These are phyloP conservation scores for Pseudozyma hubeiensis DNA, from an alignment of 1,284 basidiomycete species.

Conservation along the genomic window DNA sequence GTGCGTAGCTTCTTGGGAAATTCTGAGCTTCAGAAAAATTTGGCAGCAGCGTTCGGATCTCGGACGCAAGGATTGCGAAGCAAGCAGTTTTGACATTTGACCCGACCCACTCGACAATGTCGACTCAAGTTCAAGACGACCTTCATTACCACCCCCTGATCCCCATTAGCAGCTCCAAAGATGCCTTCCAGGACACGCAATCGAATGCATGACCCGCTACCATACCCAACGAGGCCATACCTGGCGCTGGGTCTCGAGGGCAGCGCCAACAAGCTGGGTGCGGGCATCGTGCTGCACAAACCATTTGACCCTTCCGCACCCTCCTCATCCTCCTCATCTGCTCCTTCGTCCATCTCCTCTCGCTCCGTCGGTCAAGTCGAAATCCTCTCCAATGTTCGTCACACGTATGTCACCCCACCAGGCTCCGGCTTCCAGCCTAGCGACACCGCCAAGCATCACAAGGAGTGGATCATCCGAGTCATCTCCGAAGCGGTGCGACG, in stretches of 20 bases:
- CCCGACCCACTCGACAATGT: too few relatives aligned
- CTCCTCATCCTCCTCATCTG: slow-evolving; percentile 27
- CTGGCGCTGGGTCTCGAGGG: slow-evolving; percentile 66
- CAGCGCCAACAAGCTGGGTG: slow-evolving; percentile 94
- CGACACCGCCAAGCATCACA: slow-evolving; percentile 95
- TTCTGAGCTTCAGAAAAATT: slow-evolving; percentile 30
- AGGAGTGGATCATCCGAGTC: slow-evolving; percentile 88
- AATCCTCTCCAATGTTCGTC: slow-evolving; percentile 76
- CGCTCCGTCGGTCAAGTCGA: slow-evolving; percentile 75
- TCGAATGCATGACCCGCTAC: slow-evolving; percentile 51
- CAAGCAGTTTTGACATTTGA: slow-evolving; percentile 1
- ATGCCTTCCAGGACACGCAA: slow-evolving; percentile 38
- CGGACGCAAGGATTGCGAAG: slow-evolving; percentile 6
- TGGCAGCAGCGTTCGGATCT: slow-evolving; percentile 23
- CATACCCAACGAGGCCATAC: slow-evolving; percentile 50
- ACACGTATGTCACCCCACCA: slow-evolving; percentile 97
- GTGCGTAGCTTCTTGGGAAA: slow-evolving; percentile 3
- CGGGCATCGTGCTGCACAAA: slow-evolving; percentile 88
- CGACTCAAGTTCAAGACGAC: too few relatives aligned
- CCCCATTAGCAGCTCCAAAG: neutral
- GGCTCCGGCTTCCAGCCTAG: slow-evolving; percentile 96
- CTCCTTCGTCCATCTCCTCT: slow-evolving; percentile 73
- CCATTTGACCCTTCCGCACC: slow-evolving; percentile 72
- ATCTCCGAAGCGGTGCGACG: slow-evolving; percentile 82
- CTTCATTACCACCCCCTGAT: neutral